These are phyloP conservation scores for Auriscalpium microsporum DNA, from an alignment of 768 basidiomycete genomes.

Conservation along the genomic window DNA sequence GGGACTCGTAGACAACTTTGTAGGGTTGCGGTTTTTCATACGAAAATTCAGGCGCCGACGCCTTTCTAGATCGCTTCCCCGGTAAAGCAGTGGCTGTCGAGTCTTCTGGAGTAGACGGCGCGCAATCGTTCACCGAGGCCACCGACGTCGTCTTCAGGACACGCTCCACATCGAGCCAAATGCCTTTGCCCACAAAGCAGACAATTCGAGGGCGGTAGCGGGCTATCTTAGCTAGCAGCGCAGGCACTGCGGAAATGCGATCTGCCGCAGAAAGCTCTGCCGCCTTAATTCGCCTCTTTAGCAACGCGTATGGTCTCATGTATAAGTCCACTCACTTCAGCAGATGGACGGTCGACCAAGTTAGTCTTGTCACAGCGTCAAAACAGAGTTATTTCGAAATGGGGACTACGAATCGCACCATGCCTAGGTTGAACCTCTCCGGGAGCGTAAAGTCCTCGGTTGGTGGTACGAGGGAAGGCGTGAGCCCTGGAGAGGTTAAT, in stretches of 20 bases:
- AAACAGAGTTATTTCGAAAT: neutral
- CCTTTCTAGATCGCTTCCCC: constrained; percentile 2
- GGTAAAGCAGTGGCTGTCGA: neutral
- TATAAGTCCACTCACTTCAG: constrained; percentile 36
- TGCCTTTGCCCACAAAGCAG: constrained; percentile 72
- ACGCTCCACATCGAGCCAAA: constrained; percentile 39
- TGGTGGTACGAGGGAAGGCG: constrained; percentile 40
- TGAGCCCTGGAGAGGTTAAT: constrained; percentile 40
- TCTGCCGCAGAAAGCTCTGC: constrained; percentile 47
- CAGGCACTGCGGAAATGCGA: constrained; percentile 44
- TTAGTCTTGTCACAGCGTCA: constrained; percentile 48
- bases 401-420: constrained; percentile 37
- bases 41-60: constrained; percentile 12
- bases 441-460: constrained; percentile 56
- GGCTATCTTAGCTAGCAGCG: constrained; percentile 51
- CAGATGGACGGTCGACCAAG: constrained; percentile 60
- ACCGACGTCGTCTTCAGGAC: constrained; percentile 24
- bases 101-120: neutral
- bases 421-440: constrained; percentile 47
- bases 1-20: constrained; percentile 34
- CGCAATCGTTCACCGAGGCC: neutral
- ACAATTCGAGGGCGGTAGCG: constrained; percentile 53
- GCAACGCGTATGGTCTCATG: neutral
- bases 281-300: constrained; percentile 28
- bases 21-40: constrained; percentile 39